Percentiles rank a stretch among this genome's conserved stretches.
Evolutionary conservation across 2,329 filamentous ascomycete species (phyloP).

Genomic region (Phoma sp.): DNA sequence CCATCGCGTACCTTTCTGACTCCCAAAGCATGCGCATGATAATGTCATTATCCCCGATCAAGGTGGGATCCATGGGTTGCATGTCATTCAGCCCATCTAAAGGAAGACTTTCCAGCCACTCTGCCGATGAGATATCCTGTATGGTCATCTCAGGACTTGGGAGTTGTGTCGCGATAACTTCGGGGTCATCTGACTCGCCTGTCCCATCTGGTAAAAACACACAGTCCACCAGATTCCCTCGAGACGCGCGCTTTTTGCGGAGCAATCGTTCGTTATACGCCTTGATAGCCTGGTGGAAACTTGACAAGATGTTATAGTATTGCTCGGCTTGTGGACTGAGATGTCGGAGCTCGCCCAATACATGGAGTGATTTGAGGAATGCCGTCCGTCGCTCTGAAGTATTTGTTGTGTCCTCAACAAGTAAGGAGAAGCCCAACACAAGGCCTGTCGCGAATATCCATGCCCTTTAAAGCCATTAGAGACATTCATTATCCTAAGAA

Average conservation of each 20-base stretch:
- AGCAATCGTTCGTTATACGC: conserved; percentile 22
- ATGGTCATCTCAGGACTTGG: conserved; percentile 24
- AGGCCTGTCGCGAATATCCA: conserved; percentile 65
- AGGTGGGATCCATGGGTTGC: conserved; percentile 11
- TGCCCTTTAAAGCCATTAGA: conserved; percentile 47
- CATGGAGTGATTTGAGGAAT: conserved; percentile 59
- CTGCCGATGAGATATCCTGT: conserved; percentile 10
- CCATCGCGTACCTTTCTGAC: conserved; percentile 19
- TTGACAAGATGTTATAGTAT: conserved; percentile 62
- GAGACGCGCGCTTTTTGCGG: conserved; percentile 11
- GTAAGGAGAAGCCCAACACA: conserved; percentile 64
- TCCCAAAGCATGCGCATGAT: conserved; percentile 31
- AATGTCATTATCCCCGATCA: conserved; percentile 24
- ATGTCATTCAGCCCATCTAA: conserved; percentile 11
- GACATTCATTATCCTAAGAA: not conserved
- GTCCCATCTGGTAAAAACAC: conserved; percentile 17
- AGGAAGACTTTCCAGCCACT: conserved; percentile 17
- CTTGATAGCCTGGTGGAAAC: conserved; percentile 28
- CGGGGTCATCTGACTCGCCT: conserved; percentile 7
- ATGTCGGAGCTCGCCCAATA: conserved; percentile 57
- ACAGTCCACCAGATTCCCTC: conserved; percentile 17
- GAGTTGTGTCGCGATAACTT: conserved; percentile 19
- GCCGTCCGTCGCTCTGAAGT: conserved; percentile 55
- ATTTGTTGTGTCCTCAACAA: conserved; percentile 58
- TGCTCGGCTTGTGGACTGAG: conserved; percentile 65